Conservation (phyloP, 257 asterid genomes). For the Solanum clarkiae region DNA sequence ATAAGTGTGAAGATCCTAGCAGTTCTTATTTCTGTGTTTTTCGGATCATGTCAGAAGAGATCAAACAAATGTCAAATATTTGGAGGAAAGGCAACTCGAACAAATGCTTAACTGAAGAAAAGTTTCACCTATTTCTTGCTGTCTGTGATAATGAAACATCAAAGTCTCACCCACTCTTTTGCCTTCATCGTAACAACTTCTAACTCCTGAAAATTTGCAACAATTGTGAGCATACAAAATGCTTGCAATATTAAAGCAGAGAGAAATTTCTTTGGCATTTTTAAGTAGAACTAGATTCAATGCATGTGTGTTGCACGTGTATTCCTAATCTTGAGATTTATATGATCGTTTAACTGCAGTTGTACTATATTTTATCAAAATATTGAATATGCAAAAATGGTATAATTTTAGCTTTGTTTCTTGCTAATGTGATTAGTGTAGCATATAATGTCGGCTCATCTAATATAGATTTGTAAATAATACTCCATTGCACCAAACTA, state of each 20-base stretch:
- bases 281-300: too few relatives aligned
- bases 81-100: neutral
- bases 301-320: too few relatives aligned
- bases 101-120: neutral
- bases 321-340: too few relatives aligned
- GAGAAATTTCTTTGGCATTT: too few relatives aligned
- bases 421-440: too few relatives aligned
- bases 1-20: slow-evolving; percentile 94
- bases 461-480: too few relatives aligned
- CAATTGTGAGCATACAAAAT: neutral
- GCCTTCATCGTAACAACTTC: slow-evolving; percentile 95
- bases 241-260: neutral
- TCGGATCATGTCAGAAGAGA: neutral
- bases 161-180: slow-evolving; percentile 93
- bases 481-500: too few relatives aligned
- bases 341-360: too few relatives aligned
- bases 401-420: too few relatives aligned
- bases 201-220: slow-evolving; percentile 44
- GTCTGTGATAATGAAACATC: slow-evolving; percentile 95
- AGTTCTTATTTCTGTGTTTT: slow-evolving; percentile 66
- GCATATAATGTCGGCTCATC: too few relatives aligned
- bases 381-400: too few relatives aligned
- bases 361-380: too few relatives aligned
- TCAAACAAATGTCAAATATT: neutral
- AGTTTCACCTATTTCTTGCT: slow-evolving; percentile 70